phyloP scores from a whole-genome alignment of 768 basidiomycete genomes.

The Cystofilobasidium macerans region DNA sequence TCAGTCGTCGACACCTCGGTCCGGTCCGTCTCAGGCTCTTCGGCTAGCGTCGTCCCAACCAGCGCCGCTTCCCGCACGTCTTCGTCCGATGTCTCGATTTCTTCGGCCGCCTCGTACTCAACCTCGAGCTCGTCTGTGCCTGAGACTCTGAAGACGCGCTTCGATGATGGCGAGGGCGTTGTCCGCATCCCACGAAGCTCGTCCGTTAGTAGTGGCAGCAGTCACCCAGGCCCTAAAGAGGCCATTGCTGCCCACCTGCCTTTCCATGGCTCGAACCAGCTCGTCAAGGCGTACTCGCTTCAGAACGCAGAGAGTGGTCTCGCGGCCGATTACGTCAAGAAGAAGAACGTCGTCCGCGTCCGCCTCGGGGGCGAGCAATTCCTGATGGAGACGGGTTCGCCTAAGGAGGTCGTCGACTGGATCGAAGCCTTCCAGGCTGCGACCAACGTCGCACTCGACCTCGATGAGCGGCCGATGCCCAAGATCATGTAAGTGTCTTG shows the following conservation, averaged over 20 bases:
- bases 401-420: conserved; percentile 80
- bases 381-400: conserved; percentile 73
- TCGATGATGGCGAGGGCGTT: conserved; percentile 4
- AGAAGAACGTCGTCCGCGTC: conserved; percentile 85
- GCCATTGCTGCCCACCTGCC: conserved; percentile 19
- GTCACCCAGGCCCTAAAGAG: not conserved
- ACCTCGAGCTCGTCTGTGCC: not conserved
- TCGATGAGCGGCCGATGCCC: conserved; percentile 87
- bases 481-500: conserved; percentile 44
- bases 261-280: conserved; percentile 24
- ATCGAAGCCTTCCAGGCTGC: conserved; percentile 83
- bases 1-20: conserved; percentile 2
- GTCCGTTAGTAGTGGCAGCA: conserved; percentile 4
- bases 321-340: conserved; percentile 86
- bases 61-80: not conserved
- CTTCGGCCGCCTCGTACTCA: not conserved
- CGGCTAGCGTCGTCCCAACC: not conserved
- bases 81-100: not conserved
- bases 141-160: conserved; percentile 12
- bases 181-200: conserved; percentile 7
- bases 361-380: conserved; percentile 94
- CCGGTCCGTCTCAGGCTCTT: not conserved
- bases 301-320: conserved; percentile 87
- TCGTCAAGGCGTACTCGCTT: conserved; percentile 65
- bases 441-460: conserved; percentile 77